phyloP scores from a whole-genome alignment of 164 flowering plant species.

The Cinnamomum micranthum region DNA sequence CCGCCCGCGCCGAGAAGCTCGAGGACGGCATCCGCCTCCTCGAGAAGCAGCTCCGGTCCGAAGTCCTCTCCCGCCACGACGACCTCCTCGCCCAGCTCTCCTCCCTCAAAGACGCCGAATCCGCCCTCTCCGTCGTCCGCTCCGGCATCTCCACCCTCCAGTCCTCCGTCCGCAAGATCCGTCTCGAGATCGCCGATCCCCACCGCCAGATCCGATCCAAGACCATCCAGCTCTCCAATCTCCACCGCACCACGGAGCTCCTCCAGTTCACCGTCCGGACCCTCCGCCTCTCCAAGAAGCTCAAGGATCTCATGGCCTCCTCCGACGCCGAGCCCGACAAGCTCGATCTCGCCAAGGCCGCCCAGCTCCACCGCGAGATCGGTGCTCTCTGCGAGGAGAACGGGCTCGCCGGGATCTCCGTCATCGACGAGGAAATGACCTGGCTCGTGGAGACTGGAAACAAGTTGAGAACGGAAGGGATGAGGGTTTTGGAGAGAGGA shows the following conservation, averaged over 20 bases:
- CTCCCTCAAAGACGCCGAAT: slow-evolving; percentile 63
- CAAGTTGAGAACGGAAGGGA: slow-evolving; percentile 57
- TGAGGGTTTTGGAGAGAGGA: slow-evolving; percentile 81
- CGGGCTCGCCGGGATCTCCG: slow-evolving; percentile 56
- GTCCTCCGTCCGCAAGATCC: slow-evolving; percentile 63
- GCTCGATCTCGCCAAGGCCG: slow-evolving; percentile 80
- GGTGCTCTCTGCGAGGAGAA: slow-evolving; percentile 50
- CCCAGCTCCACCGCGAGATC: slow-evolving; percentile 78
- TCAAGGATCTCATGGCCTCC: slow-evolving; percentile 45
- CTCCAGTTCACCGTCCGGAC: slow-evolving; percentile 61
- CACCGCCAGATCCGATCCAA: slow-evolving; percentile 43
- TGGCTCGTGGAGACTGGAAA: slow-evolving; percentile 64
- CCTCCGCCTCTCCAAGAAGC: slow-evolving; percentile 58
- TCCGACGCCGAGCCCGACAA: slow-evolving; percentile 36
- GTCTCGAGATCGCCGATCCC: slow-evolving; percentile 87
- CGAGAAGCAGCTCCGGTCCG: slow-evolving; percentile 75
- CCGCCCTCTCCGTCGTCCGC: slow-evolving; percentile 70
- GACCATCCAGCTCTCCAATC: slow-evolving; percentile 61
- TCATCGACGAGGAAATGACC: slow-evolving; percentile 56
- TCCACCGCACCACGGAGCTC: slow-evolving; percentile 51
- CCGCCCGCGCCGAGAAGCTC: slow-evolving; percentile 84
- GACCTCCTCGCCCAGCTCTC: slow-evolving; percentile 75
- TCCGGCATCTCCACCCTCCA: slow-evolving; percentile 70
- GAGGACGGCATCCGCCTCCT: slow-evolving; percentile 77
- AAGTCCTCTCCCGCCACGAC: slow-evolving; percentile 70